Evolutionary conservation across 306 rosid genomes (phyloP).

Genomic region (Mimosa pudica): DNA sequence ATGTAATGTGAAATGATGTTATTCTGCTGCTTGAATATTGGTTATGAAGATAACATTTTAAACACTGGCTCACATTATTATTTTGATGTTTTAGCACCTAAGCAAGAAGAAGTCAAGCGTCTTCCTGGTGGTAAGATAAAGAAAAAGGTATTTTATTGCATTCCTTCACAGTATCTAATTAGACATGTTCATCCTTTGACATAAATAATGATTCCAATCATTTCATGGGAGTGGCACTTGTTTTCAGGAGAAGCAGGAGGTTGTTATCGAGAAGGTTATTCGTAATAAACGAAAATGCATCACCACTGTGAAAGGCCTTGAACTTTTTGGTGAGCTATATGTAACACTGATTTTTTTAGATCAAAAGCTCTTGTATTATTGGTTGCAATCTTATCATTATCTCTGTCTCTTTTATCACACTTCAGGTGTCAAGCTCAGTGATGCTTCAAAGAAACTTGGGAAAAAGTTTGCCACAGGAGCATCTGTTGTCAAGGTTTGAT

Average conservation of each 20-base stretch:
- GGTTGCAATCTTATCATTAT: neutral
- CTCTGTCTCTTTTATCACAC: neutral
- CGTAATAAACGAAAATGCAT: constrained; percentile 95
- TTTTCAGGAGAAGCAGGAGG: constrained; percentile 90
- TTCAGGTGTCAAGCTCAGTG: constrained; percentile 68
- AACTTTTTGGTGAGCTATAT: constrained; percentile 80
- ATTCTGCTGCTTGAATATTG: constrained; percentile 17
- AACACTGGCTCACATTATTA: neutral
- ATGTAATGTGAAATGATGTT: neutral
- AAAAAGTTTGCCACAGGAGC: constrained; percentile 99
- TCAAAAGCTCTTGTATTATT: constrained; percentile 21
- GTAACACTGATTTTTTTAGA: neutral
- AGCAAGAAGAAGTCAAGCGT: constrained; percentile 89
- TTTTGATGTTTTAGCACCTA: constrained; percentile 54
- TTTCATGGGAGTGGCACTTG: constrained; percentile 22
- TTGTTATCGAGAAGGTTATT: constrained; percentile 81
- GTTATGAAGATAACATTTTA: neutral
- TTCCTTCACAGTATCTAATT: neutral
- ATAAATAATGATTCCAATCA: constrained; percentile 2
- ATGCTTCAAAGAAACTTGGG: constrained; percentile 98
- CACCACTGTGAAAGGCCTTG: constrained; percentile 95
- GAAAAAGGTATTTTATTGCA: constrained; percentile 68
- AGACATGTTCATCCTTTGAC: neutral
- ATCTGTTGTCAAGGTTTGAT: constrained; percentile 90
- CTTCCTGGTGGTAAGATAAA: constrained; percentile 99